phyloP scores from a whole-genome alignment of 2,329 filamentous ascomycete species.

The Hypoxylon rubiginosum region DNA sequence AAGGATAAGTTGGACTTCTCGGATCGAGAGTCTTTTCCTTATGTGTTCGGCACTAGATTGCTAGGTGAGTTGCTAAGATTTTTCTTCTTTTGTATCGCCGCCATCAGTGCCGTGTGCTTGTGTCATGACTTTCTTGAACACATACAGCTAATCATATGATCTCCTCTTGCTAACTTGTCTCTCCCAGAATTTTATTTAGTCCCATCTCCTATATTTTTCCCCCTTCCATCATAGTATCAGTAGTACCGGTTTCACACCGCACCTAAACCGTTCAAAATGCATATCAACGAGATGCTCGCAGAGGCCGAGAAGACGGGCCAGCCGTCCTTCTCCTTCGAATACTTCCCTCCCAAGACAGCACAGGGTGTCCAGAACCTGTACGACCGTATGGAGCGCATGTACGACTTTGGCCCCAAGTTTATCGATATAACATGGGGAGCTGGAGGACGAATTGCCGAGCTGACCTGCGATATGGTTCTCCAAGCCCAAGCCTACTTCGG shows the following conservation, averaged over 20 bases:
- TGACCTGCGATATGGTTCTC: conserved; percentile 97
- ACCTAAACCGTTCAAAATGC: conserved; percentile 74
- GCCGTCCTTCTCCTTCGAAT: conserved; percentile 98
- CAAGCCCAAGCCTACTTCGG: conserved; percentile 96
- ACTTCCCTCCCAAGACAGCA: conserved; percentile 97
- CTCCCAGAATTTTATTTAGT: conserved; percentile 28
- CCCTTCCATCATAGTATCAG: conserved; percentile 6
- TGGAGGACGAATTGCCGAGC: conserved; percentile 87
- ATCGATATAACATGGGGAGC: conserved; percentile 99
- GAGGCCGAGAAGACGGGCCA: conserved; percentile 83
- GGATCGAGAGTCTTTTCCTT: conserved; percentile 14
- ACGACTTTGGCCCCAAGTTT: conserved; percentile 91
- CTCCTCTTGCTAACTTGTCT: conserved; percentile 17
- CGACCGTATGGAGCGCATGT: conserved; percentile 99
- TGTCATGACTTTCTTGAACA: not conserved
- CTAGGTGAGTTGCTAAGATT: conserved; percentile 31
- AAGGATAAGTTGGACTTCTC: conserved; percentile 24
- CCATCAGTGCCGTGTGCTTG: not conserved
- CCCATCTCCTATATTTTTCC: conserved; percentile 11
- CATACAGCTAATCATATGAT: not conserved
- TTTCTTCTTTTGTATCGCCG: conserved; percentile 15
- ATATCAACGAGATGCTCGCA: conserved; percentile 91
- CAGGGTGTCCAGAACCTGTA: conserved; percentile 99
- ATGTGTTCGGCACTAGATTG: conserved; percentile 26
- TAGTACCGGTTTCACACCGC: not conserved